Evolutionary conservation across 2,329 filamentous ascomycete genomes (phyloP), one percentile per base, ranked within the genome.

Genomic region (Xylariales sp.): DNA sequence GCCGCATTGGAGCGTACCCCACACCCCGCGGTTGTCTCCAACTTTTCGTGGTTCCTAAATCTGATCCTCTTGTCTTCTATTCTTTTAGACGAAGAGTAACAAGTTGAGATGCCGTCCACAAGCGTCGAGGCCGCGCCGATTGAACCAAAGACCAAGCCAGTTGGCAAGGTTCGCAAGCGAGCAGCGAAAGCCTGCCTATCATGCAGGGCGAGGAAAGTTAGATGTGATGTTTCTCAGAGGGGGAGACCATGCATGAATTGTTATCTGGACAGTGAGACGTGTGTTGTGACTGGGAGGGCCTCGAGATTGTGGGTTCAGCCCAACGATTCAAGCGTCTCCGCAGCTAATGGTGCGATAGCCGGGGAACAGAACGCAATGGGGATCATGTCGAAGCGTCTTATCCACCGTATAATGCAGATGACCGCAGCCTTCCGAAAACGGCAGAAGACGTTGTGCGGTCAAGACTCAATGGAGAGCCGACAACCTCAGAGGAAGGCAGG

Each of bases 191-290:
- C 71, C 8, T 74, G 71, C 38, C 57, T 72, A 8, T 70, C 68
- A n/a, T 74, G 70, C 50, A 62, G 71, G 12, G 63, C 70, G n/a
- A 59, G 71, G 19, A 74, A 74, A 51, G 70, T 74, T 20, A 60
- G 71, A 20, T 74, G 71, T 43, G 70, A 73, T 50, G 70, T 74
- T 12, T 70, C 65, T 29, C 70, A 70, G 47, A 61, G 66, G 43
- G 70, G 69, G 3, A 59, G 63, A 22, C 72, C 71, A 6, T 76
- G 68, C 55, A 74, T 73, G 60, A 74, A 74, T 42, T 75, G 70
- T 51, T 70, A 70, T 33, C 66, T 73, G 41, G 70, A 74, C 48
- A 69, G 66, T 44, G 69, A 73, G 48, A 61, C 59, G 0, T 65
- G 65, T 47, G 53, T 71, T 38, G 59, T 66, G 43, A 67, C 61